Percentiles rank a stretch among this genome's conserved stretches.
These are phyloP conservation scores for Monilinia aucupariae DNA, from an alignment of 2,329 filamentous ascomycete species.

Conservation along the genomic window DNA sequence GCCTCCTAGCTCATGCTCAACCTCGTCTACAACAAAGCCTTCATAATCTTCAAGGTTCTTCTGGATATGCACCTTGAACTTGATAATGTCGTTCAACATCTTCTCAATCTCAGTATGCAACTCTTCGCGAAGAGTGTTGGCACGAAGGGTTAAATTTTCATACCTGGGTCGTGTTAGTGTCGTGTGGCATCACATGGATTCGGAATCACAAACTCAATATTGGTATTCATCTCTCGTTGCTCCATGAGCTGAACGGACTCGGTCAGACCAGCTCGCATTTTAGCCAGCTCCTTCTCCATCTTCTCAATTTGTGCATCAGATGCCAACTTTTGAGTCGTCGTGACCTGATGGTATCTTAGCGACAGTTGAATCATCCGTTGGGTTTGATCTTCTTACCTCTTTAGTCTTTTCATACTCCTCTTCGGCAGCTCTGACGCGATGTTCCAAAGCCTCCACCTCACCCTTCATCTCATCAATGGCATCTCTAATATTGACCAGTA, in stretches of 20 bases:
- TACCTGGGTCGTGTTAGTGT: constrained; percentile 51
- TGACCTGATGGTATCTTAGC: constrained; percentile 40
- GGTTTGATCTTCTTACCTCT: constrained; percentile 47
- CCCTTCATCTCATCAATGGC: constrained; percentile 92
- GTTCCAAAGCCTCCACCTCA: constrained; percentile 87
- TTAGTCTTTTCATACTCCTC: constrained; percentile 93
- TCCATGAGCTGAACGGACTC: constrained; percentile 90
- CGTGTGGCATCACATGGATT: not conserved
- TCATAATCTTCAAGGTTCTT: constrained; percentile 91
- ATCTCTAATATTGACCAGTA: constrained; percentile 91
- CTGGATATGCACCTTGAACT: constrained; percentile 97
- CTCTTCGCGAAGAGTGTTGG: constrained; percentile 83
- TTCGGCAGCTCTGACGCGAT: constrained; percentile 79
- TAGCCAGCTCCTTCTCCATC: constrained; percentile 96
- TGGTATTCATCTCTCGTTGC: constrained; percentile 92
- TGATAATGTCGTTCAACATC: constrained; percentile 94
- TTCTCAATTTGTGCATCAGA: constrained; percentile 94
- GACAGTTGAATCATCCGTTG: not conserved
- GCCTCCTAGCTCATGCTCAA: constrained; percentile 72
- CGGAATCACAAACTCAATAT: constrained; percentile 69
- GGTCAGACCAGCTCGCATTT: constrained; percentile 76
- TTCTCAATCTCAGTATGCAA: constrained; percentile 95
- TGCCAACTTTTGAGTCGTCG: constrained; percentile 78
- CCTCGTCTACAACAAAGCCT: constrained; percentile 84
- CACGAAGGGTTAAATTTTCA: constrained; percentile 82